Conservation (phyloP, 495 filamentous ascomycete genomes). For the Neurospora sp. region DNA sequence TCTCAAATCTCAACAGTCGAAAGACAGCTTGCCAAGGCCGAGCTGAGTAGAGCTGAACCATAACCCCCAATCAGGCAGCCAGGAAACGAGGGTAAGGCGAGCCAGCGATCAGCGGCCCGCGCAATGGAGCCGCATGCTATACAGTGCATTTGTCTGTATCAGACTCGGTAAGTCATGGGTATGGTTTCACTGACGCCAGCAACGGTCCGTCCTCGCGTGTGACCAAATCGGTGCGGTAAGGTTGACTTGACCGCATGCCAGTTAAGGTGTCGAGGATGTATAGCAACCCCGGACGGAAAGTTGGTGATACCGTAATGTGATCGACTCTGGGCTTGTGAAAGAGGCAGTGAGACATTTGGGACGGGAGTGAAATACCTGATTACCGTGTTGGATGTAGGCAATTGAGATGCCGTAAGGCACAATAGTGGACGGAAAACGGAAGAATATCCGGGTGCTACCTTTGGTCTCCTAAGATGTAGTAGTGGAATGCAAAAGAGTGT, state of each 20-base stretch:
- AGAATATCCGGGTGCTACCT: not conserved
- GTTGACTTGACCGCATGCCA: not conserved
- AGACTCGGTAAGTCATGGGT: not conserved
- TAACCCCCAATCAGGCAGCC: not conserved
- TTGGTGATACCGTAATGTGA: not conserved
- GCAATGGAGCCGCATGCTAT: not conserved
- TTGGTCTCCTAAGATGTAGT: not conserved
- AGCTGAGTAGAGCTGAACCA: not conserved
- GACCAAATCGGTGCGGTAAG: not conserved
- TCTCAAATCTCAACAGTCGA: not conserved
- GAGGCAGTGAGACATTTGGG: not conserved
- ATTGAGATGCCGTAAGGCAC: not conserved
- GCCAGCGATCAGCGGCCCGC: not conserved
- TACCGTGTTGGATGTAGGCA: not conserved
- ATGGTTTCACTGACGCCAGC: not conserved
- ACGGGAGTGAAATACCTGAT: not conserved
- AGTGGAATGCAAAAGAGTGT: not conserved
- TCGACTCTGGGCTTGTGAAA: not conserved
- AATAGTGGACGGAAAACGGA: not conserved
- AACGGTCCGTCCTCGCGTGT: not conserved
- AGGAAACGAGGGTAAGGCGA: not conserved
- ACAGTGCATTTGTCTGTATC: not conserved
- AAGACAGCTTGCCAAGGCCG: not conserved
- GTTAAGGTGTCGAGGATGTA: not conserved
- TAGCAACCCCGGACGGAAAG: not conserved